Conservation (phyloP, 257 asterid species). For the Solanum okadae region DNA sequence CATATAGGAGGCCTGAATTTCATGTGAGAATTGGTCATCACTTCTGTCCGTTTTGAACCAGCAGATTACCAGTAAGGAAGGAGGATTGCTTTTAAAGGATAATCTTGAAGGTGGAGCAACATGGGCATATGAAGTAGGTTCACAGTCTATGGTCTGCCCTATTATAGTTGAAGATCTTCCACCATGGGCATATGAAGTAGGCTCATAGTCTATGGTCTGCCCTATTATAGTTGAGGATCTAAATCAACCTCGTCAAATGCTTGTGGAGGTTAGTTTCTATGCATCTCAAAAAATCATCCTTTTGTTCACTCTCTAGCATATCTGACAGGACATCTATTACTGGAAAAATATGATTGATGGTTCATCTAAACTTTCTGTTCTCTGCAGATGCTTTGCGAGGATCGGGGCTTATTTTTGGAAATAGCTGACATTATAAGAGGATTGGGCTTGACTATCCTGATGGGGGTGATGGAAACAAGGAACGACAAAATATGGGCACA, state of each 20-base stretch:
- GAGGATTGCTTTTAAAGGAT: conserved; percentile 56
- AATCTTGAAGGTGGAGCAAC: conserved; percentile 86
- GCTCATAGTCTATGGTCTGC: conserved; percentile 70
- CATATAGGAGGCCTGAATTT: neutral
- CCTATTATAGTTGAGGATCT: conserved; percentile 92
- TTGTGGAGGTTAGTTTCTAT: conserved; percentile 52
- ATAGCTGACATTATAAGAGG: conserved; percentile 89
- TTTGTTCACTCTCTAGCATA: neutral
- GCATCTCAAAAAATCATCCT: neutral
- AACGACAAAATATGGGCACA: conserved; percentile 84
- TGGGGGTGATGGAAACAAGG: conserved; percentile 83
- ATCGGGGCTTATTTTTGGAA: conserved; percentile 71
- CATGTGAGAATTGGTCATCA: neutral
- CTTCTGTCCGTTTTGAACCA: conserved; percentile 1
- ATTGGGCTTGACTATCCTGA: conserved; percentile 74
- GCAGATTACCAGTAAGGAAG: conserved; percentile 67
- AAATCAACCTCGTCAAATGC: conserved; percentile 86
- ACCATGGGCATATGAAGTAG: conserved; percentile 91
- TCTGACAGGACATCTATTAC: neutral
- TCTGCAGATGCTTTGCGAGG: conserved; percentile 80
- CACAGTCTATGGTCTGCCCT: conserved; percentile 76
- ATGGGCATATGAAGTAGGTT: conserved; percentile 90
- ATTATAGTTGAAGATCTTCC: conserved; percentile 76
- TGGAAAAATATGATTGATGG: neutral
- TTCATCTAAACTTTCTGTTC: neutral